Conservation (phyloP, 2,329 filamentous ascomycete genomes). For the Pseudomassariella vexata region DNA sequence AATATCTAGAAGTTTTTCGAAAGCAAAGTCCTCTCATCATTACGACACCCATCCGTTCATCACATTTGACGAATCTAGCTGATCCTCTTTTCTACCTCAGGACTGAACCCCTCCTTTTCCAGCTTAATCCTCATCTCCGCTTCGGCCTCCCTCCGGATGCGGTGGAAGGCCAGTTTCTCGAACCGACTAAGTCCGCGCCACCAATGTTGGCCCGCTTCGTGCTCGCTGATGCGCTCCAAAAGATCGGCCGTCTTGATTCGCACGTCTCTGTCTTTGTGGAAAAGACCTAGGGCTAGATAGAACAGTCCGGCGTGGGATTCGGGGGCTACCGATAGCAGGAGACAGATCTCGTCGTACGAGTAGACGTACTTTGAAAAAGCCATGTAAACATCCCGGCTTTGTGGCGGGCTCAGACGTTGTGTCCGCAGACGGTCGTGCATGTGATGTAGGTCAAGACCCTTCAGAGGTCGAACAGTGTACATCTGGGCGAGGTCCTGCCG, state of each 20-base stretch:
- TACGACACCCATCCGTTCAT: not conserved
- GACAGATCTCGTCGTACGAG: constrained; percentile 78
- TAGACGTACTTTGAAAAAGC: constrained; percentile 70
- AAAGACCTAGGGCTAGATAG: constrained; percentile 83
- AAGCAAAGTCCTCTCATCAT: not conserved
- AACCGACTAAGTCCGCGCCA: constrained; percentile 84
- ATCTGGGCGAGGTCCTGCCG: constrained; percentile 59
- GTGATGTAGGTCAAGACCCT: constrained; percentile 82
- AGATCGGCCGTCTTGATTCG: constrained; percentile 72
- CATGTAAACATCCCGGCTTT: constrained; percentile 80
- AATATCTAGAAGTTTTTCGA: constrained; percentile 5
- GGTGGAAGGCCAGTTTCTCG: constrained; percentile 77
- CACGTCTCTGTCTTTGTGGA: constrained; percentile 81
- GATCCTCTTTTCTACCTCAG: constrained; percentile 39
- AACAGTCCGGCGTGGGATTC: constrained; percentile 86
- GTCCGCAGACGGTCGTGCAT: constrained; percentile 86
- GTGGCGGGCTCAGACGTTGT: constrained; percentile 68
- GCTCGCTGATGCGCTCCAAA: constrained; percentile 73
- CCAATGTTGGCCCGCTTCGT: constrained; percentile 90
- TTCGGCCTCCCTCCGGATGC: constrained; percentile 65
- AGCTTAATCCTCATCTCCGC: constrained; percentile 41
- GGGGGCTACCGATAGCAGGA: constrained; percentile 75
- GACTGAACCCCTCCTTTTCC: constrained; percentile 36
- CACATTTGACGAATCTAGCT: constrained; percentile 29
- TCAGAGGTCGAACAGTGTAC: constrained; percentile 62